phyloP scores from a whole-genome alignment of 108 stramenopile genomes.

The Stephanodiscus triporus region DNA sequence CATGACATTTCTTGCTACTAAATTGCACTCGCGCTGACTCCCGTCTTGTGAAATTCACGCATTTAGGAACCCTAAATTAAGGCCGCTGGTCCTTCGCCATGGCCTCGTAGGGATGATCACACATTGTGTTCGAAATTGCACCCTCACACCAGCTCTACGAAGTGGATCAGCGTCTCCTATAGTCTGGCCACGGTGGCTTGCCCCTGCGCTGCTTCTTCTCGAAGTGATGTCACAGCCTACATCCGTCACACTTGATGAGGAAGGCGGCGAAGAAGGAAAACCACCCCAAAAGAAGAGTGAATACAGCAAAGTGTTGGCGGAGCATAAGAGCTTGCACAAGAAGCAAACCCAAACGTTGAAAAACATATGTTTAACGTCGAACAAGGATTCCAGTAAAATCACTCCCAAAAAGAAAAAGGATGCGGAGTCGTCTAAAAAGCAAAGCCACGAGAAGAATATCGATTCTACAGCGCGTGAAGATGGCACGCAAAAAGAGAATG shows the following conservation, averaged over 20 bases:
- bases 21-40: too few species aligned
- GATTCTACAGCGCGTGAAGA: slow-evolving; percentile 3
- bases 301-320: slow-evolving; percentile 45
- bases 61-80: slow-evolving; percentile 64
- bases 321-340: slow-evolving; percentile 60
- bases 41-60: too few species aligned
- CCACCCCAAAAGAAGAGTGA: slow-evolving; percentile 45
- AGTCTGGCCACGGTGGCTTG: slow-evolving; percentile 75
- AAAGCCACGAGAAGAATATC: slow-evolving; percentile 22
- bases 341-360: slow-evolving; percentile 49
- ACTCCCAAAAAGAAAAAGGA: slow-evolving; percentile 39
- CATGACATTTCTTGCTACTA: too few species aligned
- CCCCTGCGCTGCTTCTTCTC: slow-evolving; percentile 44
- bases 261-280: slow-evolving; percentile 41
- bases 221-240: slow-evolving; percentile 86
- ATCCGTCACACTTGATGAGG: slow-evolving; percentile 55
- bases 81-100: slow-evolving; percentile 59
- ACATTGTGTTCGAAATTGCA: slow-evolving; percentile 53
- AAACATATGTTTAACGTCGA: slow-evolving; percentile 46
- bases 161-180: slow-evolving; percentile 13
- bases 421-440: slow-evolving; percentile 23
- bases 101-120: slow-evolving; percentile 56
- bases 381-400: slow-evolving; percentile 32
- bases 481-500: slow-evolving; percentile 11
- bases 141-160: slow-evolving; percentile 23